phyloP scores from a whole-genome alignment of 352 stramenopile genomes.

The Globisporangium paddicum region DNA sequence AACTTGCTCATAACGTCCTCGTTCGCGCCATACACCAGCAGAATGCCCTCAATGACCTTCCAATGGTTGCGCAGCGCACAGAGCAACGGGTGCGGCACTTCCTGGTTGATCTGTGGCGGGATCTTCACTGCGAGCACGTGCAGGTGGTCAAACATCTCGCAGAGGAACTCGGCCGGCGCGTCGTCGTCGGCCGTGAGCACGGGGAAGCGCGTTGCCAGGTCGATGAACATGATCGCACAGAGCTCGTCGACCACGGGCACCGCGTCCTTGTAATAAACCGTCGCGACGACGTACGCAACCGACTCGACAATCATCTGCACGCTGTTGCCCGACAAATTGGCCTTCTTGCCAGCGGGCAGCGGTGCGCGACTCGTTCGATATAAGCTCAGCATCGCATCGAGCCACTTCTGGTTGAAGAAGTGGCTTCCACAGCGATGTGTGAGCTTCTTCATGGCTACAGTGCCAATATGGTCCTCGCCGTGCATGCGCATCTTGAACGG shows the following conservation, averaged over 20 bases:
- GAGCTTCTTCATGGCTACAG: conserved; percentile 65
- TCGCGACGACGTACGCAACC: conserved; percentile 55
- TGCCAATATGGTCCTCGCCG: conserved; percentile 60
- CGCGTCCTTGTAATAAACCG: conserved; percentile 64
- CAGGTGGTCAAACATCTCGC: conserved; percentile 56
- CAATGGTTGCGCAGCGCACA: conserved; percentile 56
- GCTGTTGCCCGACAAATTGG: conserved; percentile 35
- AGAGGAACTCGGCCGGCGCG: conserved; percentile 44
- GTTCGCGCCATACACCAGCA: conserved; percentile 40
- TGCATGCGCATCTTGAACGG: conserved; percentile 39
- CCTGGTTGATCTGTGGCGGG: conserved; percentile 58
- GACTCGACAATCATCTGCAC: conserved; percentile 64
- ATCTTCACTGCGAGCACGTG: conserved; percentile 50
- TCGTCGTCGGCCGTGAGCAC: conserved; percentile 45
- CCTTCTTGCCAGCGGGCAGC: conserved; percentile 13
- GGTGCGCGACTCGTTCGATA: conserved; percentile 41
- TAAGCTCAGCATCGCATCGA: conserved; percentile 61
- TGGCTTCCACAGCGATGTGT: conserved; percentile 53
- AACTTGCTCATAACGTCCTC: conserved; percentile 60
- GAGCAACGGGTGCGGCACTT: conserved; percentile 50
- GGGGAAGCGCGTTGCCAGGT: conserved; percentile 42
- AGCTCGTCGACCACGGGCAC: conserved; percentile 59
- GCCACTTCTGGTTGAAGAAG: conserved; percentile 65
- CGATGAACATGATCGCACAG: conserved; percentile 56
- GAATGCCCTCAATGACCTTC: conserved; percentile 42